Base-by-base conservation (phyloP, 371 early-diverging fungal genomes). In the Zychaea mexicana region DNA sequence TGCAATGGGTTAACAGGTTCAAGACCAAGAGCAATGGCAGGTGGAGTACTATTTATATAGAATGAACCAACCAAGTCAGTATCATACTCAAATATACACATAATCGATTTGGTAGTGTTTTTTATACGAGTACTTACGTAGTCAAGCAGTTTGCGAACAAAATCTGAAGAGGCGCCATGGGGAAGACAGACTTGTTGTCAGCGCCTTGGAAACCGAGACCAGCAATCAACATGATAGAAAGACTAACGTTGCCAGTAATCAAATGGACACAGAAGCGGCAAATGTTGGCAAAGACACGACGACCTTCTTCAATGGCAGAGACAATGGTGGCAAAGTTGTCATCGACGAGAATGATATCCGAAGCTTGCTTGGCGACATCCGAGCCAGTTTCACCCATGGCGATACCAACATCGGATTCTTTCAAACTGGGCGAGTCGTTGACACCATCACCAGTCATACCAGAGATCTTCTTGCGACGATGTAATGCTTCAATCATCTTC, bases 401-500 rank as follows among this genome's bases (percentile, higher is more conserved):
- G 69, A 96, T 88, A 71, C 96, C 97, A 22, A 96, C 90, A 79
- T 96, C 90, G 15, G 98, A 90, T 61, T 90, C 86, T 68, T 95
- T 96, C 59, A 98, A 86, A 47, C 94, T 92, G 15, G 94, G 95
- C 0, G 94, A 91, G 76, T 98, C 98, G 67, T 93, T 96, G 46
- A 96, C 90, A 79, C 98, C 92, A 77, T 97, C 92, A 57, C 98
- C 98, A 4, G 94, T 94, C 93, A 90, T 89, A 61, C 84, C 89
- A 61, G 83, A 86, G 49, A 85, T 83, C 45, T 83, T 82, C 24
- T 85, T 85, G 26, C 90, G 87, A n/a, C 88, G 82, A 76, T 99
- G 95, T 63, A 99, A 77, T 0, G 97, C 94, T 74, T 91, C 86
- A 36, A 99, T 95, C 82, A 99, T 93, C 82, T 94, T 96, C 56